Percentiles rank a stretch among this genome's conserved stretches.
Evolutionary conservation across 352 stramenopile genomes (phyloP).

Genomic region (Saprolegnia parasitica): DNA sequence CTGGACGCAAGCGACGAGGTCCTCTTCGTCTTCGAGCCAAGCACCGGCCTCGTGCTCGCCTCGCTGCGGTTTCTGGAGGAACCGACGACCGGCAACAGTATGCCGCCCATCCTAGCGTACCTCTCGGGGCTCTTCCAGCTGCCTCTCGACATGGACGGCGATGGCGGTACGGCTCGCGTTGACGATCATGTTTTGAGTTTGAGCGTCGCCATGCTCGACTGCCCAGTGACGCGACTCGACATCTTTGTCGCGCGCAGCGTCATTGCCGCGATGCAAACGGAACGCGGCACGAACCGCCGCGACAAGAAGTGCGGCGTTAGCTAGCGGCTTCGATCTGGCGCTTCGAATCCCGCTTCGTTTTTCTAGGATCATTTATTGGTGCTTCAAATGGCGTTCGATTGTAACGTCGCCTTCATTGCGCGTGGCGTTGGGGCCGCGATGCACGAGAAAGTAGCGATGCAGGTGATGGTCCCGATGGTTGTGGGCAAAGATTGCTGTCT

Average conservation of each 20-base stretch:
- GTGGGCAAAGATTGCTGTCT: no score
- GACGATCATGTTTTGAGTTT: not conserved
- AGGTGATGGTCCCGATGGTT: no score
- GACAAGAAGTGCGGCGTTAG: not conserved
- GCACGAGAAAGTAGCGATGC: no score
- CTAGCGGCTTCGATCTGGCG: not conserved
- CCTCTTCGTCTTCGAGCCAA: not conserved
- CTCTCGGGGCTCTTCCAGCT: not conserved
- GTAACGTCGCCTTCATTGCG: no score
- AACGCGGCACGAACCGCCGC: not conserved
- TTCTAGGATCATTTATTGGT: no score
- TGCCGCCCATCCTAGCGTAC: not conserved
- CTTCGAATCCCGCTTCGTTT: no score
- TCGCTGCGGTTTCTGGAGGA: not conserved
- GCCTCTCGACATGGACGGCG: not conserved
- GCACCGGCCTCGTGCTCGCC: not conserved
- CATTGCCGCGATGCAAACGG: no score
- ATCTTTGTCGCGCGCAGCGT: no score
- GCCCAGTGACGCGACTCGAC: not conserved
- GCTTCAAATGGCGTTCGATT: no score
- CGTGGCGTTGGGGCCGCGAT: no score
- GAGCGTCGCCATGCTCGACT: not conserved
- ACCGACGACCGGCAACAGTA: not conserved
- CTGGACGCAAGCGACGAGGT: not conserved
- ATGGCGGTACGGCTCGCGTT: not conserved